A percentile compares a stretch with the other conserved stretches of the same genome.
Evolutionary conservation across 1,139 yeast genomes (phyloP).

Genomic region (Taphrina populina): DNA sequence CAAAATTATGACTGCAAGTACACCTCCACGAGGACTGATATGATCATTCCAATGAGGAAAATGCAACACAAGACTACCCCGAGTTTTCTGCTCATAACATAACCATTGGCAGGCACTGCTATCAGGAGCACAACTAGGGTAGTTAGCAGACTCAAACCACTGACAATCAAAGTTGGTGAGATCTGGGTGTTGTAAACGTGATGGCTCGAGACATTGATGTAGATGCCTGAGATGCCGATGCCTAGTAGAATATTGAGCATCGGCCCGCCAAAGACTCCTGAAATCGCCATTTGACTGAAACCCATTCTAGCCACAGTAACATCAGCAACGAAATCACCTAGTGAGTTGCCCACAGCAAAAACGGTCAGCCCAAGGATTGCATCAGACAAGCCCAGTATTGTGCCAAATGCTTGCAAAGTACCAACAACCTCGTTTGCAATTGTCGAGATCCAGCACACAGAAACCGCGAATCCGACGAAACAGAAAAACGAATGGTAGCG

Average conservation of each 20-base stretch:
- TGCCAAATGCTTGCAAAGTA: constrained; percentile 62
- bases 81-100: constrained; percentile 62
- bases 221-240: constrained; percentile 63
- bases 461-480: constrained; percentile 60
- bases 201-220: constrained; percentile 34
- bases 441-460: constrained; percentile 71
- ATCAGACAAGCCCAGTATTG: constrained; percentile 64
- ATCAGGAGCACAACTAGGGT: constrained; percentile 57
- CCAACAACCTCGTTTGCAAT: constrained; percentile 77
- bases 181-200: constrained; percentile 47
- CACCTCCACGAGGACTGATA: constrained; percentile 28
- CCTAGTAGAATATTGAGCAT: constrained; percentile 63
- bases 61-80: constrained; percentile 57
- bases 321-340: constrained; percentile 86
- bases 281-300: constrained; percentile 84
- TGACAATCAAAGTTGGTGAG: constrained; percentile 53
- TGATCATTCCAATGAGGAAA: constrained; percentile 53
- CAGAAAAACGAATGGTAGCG: constrained; percentile 35
- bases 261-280: constrained; percentile 96
- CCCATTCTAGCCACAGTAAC: constrained; percentile 82
- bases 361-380: constrained; percentile 81
- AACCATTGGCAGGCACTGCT: constrained; percentile 60
- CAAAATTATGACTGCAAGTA: constrained; percentile 8
- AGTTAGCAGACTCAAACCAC: constrained; percentile 55
- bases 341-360: constrained; percentile 88